Base-by-base conservation (phyloP, 208 protist genomes). In the Leishmania gerbilli region DNA sequence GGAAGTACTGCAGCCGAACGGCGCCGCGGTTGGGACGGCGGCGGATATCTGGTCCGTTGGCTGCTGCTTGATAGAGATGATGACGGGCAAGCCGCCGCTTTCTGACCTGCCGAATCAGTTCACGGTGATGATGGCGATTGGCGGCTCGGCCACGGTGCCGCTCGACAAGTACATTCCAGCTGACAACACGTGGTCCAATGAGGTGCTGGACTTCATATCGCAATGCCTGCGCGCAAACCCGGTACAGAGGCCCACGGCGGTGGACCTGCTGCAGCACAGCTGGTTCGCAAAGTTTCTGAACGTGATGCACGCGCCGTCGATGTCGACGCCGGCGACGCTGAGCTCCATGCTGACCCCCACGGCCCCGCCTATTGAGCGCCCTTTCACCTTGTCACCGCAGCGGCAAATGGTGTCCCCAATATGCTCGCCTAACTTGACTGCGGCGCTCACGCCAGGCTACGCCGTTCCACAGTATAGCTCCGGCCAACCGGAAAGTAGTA, bases 1-100 rank as follows among this genome's bases (percentile, higher is more conserved):
- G 27, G 97, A 99, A 76, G 89, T 97, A 24, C 89, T 98, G 71
- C 77, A 87, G 2, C 84, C 83, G 7, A 76, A 89, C 11, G 71
- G 58, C 27, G 45, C 71, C n/a, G 27, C 74, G n/a, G 77, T 56
- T 0, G 85, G 76, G 34, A 85, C 88, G 19, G 60, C 89, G 71
- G 88, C 93, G 24, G 97, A 99, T 80, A 89, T 99, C 37, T 99
- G 97, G 96, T 95, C 91, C n/a, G 85, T 97, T 21, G 97, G 90
- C 17, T 98, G 95, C 86, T 96, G 92, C 69, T 90, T 98, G 31
- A 92, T 98, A 79, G 93, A 98, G 86, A 98, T 98, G 95, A 80
- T 98, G 24, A 91, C 92, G 3, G 92, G 92, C 40, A 79, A 68
- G 56, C 89, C 92, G 42, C 94, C 94, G 11, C 87, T 96, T 56